Evolutionary conservation across 805 yeast species (phyloP).

Genomic region (Starmerella powellii): DNA sequence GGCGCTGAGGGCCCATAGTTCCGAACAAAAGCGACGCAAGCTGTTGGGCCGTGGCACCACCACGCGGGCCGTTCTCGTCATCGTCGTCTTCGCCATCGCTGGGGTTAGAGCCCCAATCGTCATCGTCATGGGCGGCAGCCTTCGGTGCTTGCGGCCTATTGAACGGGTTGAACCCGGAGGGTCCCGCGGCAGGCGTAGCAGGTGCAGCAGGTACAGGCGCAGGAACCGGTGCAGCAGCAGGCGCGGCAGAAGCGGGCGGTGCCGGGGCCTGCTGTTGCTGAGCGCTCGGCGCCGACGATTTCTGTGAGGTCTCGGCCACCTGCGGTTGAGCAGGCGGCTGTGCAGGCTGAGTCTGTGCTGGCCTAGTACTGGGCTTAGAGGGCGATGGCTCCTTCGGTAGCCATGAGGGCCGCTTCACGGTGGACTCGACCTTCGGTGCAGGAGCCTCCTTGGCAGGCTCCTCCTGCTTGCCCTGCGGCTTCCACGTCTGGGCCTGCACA

Average conservation of each 20-base stretch:
- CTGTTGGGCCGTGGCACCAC: constrained; percentile 32
- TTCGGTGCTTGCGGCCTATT: constrained; percentile 15
- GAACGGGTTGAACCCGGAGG: constrained; percentile 14
- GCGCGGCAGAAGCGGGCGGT: constrained; percentile 5
- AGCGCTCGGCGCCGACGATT: not conserved
- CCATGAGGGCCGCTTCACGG: constrained; percentile 20
- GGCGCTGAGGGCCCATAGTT: constrained; percentile 30
- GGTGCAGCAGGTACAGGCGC: constrained; percentile 10
- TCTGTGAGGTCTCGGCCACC: too few relatives aligned
- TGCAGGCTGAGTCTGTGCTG: not conserved
- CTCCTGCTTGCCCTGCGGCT: constrained; percentile 5
- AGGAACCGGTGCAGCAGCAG: constrained; percentile 11
- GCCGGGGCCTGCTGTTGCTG: not conserved
- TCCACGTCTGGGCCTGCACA: constrained; percentile 10
- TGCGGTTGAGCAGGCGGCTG: not conserved
- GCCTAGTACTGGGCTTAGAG: not conserved
- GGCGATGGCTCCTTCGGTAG: too few relatives aligned
- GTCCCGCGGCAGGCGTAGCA: constrained; percentile 4
- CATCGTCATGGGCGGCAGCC: constrained; percentile 20
- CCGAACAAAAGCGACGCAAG: constrained; percentile 35
- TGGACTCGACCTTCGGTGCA: constrained; percentile 14
- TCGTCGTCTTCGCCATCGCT: constrained; percentile 28
- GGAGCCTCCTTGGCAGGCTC: constrained; percentile 9
- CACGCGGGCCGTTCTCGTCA: constrained; percentile 24
- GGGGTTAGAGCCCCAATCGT: constrained; percentile 26